Conservation (phyloP, 768 basidiomycete species). For the Tulasnella sp. region DNA sequence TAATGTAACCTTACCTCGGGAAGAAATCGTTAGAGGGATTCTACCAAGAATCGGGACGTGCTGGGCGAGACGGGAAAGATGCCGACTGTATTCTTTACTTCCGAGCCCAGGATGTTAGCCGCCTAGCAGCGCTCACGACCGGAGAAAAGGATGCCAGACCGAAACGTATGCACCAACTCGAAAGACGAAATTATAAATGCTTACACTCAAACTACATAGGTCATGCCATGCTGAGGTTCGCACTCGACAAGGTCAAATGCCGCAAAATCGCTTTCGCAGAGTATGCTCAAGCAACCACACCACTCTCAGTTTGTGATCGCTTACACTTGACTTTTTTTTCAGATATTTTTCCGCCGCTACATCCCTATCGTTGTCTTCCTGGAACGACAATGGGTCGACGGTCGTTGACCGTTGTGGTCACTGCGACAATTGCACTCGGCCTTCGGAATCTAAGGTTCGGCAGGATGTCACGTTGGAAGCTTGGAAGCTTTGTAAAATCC, state of each 20-base stretch:
- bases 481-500: slow-evolving; percentile 71
- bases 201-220: slow-evolving; percentile 45
- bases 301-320: not conserved
- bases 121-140: slow-evolving; percentile 56
- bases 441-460: slow-evolving; percentile 47
- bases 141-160: slow-evolving; percentile 53
- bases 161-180: slow-evolving; percentile 50
- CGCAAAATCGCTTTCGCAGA: slow-evolving; percentile 81
- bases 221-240: slow-evolving; percentile 73
- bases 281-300: slow-evolving; percentile 43
- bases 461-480: slow-evolving; percentile 69
- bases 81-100: slow-evolving; percentile 88
- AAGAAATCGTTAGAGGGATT: slow-evolving; percentile 78
- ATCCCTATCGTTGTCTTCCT: slow-evolving; percentile 67
- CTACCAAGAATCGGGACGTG: slow-evolving; percentile 94
- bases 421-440: slow-evolving; percentile 85
- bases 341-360: slow-evolving; percentile 82
- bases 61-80: slow-evolving; percentile 84
- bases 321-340: not conserved
- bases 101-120: slow-evolving; percentile 62
- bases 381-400: slow-evolving; percentile 59
- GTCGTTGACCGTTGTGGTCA: slow-evolving; percentile 71
- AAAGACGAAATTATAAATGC: not conserved
- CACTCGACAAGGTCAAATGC: slow-evolving; percentile 70
- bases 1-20: slow-evolving; percentile 27